Evolutionary conservation across 2,329 filamentous ascomycete genomes (phyloP), one percentile per base, ranked within the genome.

Genomic region (Nothophaeocryptopus gaeumannii): DNA sequence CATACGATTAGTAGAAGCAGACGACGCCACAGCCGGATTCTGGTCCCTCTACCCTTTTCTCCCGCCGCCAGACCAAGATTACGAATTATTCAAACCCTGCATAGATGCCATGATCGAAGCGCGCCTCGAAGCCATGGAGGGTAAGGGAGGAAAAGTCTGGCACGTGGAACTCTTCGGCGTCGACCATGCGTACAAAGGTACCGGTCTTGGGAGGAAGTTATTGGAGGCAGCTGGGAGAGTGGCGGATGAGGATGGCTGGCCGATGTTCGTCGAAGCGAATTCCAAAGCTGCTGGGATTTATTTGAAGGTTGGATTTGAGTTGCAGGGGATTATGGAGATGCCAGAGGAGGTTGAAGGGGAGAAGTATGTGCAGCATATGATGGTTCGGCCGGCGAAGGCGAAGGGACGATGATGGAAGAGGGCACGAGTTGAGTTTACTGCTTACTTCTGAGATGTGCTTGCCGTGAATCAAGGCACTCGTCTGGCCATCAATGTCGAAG

Each of bases 231-330:
- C 58, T 15, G 59, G 56, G n/a, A 42, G 51, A 30, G 51, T 63
- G 12, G 60, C 53, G 9, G 62, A 26, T 26, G 45, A 41, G 30
- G 49, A 38, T 9, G 51, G 53, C 0, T 14, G 50, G 8, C 46
- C 50, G 30, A 50, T 45, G 16, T 64, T 63, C 42, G 60, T 64
- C 11, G 58, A 63, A 41, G 59, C 59, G 26, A 64, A 47, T 40
- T 37, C 41, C 20, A 56, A 38, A n/a, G 57, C 57, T 32, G 47
- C 32, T 13, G 48, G 47, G 5, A 40, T 58, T 9, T 59, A 59
- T 41, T 14, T 36, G 41, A 54, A 54, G 38, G 14, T 57, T 7
- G 57, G 55, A 3, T 52, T 47, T 40, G 44, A 43, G 26, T 35
- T 35, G 3, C 44, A 52, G 13, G 49, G 49, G 29, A 47, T 30